Conservation (phyloP, 2,329 filamentous ascomycete genomes). For the Colletotrichum lentis region DNA sequence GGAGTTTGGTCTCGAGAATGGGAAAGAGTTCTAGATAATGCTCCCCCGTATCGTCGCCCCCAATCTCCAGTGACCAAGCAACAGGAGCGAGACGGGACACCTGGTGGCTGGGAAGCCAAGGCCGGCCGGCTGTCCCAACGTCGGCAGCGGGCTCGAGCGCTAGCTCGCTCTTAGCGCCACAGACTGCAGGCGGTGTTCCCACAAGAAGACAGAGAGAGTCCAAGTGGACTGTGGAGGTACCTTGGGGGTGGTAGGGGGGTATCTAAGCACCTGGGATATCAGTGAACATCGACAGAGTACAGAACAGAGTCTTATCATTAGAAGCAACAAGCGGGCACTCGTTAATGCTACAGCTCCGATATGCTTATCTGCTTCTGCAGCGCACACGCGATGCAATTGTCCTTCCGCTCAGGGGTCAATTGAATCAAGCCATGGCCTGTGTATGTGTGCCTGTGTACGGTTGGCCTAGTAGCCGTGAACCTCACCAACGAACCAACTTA, state of each 20-base stretch:
- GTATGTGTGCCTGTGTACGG: neutral
- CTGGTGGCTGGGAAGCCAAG: neutral
- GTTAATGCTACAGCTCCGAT: neutral
- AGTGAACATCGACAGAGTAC: too few relatives aligned
- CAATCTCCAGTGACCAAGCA: neutral
- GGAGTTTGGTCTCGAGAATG: too few relatives aligned
- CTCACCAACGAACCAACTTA: neutral
- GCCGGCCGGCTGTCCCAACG: conserved; percentile 18
- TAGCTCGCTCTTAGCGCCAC: conserved; percentile 15
- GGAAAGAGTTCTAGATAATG: too few relatives aligned
- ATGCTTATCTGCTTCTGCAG: conserved; percentile 1
- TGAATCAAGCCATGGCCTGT: neutral
- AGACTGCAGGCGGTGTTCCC: conserved; percentile 6
- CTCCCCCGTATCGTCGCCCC: too few relatives aligned
- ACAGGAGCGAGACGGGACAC: neutral
- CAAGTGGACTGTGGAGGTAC: neutral
- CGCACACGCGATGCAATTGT: neutral
- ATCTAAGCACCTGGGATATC: too few relatives aligned
- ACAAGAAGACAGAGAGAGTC: neutral
- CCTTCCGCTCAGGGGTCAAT: too few relatives aligned
- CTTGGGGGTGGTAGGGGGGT: too few relatives aligned
- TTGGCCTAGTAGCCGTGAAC: too few relatives aligned
- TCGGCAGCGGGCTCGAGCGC: conserved; percentile 32
- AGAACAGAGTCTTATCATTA: neutral
- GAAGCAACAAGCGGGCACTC: neutral